Evolutionary conservation across 2,329 filamentous ascomycete genomes (phyloP), one percentile per base, ranked within the genome.

Genomic region (Alternaria triticina): DNA sequence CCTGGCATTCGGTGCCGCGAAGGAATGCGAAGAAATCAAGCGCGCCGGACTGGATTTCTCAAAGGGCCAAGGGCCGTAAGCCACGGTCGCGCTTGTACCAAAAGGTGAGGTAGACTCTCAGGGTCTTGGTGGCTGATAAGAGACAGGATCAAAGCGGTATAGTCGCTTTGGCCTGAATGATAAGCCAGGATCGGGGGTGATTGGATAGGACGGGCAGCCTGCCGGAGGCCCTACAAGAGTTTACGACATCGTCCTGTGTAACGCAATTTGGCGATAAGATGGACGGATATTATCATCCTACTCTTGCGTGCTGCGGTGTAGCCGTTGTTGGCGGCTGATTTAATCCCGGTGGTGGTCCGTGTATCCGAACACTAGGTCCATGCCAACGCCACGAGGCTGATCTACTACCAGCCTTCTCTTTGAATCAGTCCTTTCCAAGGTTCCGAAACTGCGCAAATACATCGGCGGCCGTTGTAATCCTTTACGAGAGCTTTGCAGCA

Each of bases 221-320:
- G 50, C 61, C 57, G 49, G 50, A 33, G 58, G 50, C 59, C 62
- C 28, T 70, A 61, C 55, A 49, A 63, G 54, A 56, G 54, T 54
- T 75, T 71, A 71, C 68, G 67, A 61, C 15, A 69, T 72, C 64
- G 46, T 45, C 59, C 66, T 71, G 64, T 69, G 71, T 74, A 69
- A 70, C 25, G 45, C 46, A 27, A 50, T 45, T 30, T 46, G 54
- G 33, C 17, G 44, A n/a, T 36, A 51, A 64, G 64, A 68, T 68
- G 66, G 55, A 57, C 44, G 43, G 57, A 30, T 57, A 46, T 63
- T 59, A 45, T 65, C 59, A 68, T 69, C 70, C 64, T 23, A 27
- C 61, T 60, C 61, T 69, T 59, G 61, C n/a, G 50, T 62, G 65
- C 55, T 64, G 61, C 63, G 64, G 59, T 66, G 59, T 57, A 50